Evolutionary conservation across 495 filamentous ascomycete species (phyloP).

Genomic region (Stereocaulon alpinum): DNA sequence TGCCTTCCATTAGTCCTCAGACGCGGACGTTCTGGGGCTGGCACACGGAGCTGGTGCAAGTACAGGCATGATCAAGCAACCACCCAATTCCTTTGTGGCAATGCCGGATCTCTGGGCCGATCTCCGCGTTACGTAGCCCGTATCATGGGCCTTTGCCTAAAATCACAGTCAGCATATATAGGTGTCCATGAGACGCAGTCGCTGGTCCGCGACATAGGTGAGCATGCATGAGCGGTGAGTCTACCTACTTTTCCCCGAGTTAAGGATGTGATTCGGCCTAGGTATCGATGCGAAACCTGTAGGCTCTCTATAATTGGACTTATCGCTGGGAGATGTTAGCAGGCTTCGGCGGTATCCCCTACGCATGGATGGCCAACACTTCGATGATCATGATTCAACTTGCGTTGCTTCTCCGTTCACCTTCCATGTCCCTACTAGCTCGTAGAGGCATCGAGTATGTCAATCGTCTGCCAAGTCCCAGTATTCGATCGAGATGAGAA

Average conservation of each 20-base stretch:
- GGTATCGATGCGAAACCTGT: too few species aligned
- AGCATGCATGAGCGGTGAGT: neutral
- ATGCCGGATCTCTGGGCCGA: too few species aligned
- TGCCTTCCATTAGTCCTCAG: neutral
- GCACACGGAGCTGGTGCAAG: neutral
- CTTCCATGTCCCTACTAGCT: too few species aligned
- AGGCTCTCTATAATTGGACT: too few species aligned
- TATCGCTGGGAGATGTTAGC: too few species aligned
- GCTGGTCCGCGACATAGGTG: neutral
- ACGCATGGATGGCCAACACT: too few species aligned
- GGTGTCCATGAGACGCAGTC: neutral
- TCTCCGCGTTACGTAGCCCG: neutral
- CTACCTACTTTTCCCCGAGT: neutral
- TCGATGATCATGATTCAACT: too few species aligned
- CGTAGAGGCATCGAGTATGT: too few species aligned
- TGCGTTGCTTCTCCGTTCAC: too few species aligned
- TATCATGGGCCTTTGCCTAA: neutral
- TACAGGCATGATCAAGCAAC: neutral
- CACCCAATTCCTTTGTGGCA: neutral
- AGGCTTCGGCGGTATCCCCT: too few species aligned
- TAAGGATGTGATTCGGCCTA: neutral
- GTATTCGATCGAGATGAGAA: too few species aligned
- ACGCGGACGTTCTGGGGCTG: neutral
- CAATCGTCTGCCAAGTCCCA: too few species aligned
- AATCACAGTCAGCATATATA: neutral